Base-by-base conservation (phyloP, 208 protist genomes). In the Wallacemonas rigidus region DNA sequence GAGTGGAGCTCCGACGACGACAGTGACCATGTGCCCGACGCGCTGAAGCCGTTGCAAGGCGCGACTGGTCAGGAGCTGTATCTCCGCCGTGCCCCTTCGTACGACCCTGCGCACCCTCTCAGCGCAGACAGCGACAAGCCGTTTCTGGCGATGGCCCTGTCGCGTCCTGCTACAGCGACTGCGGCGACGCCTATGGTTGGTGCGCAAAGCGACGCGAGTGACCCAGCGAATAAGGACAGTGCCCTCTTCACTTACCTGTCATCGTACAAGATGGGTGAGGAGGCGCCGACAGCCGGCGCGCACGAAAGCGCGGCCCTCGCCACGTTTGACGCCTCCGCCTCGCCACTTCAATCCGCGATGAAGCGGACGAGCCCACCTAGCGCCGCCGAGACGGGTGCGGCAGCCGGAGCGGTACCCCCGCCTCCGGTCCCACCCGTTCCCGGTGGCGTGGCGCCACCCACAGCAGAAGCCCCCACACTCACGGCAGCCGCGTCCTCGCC, bases 241-340 rank as follows among this genome's bases (percentile, higher is more conserved):
- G 7, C 73, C 3, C 58, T 77, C 26, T 77, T 72, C 53, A 43
- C 67, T 58, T 72, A 77, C 39, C 41, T 77, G 17, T 57, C 73
- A 38, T 63, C 47, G 3, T 77, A 67, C 50, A 65, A 69, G 45
- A 72, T 77, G 64, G 73, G 57, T 3, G 51, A 60, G 38, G 56
- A 54, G 5, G 56, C 17, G 6, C 6, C 17, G 4, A 14, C 45
- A 8, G 26, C 62, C 7, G 47, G 15, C 9, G 17, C 62, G 26
- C 62, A 38, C 47, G 41, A 69, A 0, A 3, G 38, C 41, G 14
- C 9, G 6, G 54, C 15, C 9, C 17, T 17, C 1, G 54, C 56
- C 12, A 43, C 56, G 9, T 65, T 65, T 51, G 60, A 65, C 15
- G 60, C 60, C 38, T 65, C 60, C 6, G 60, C 60, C n/a, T 44